Evolutionary conservation across 768 basidiomycete genomes (phyloP).

Genomic region (Floccularia luteovirens): DNA sequence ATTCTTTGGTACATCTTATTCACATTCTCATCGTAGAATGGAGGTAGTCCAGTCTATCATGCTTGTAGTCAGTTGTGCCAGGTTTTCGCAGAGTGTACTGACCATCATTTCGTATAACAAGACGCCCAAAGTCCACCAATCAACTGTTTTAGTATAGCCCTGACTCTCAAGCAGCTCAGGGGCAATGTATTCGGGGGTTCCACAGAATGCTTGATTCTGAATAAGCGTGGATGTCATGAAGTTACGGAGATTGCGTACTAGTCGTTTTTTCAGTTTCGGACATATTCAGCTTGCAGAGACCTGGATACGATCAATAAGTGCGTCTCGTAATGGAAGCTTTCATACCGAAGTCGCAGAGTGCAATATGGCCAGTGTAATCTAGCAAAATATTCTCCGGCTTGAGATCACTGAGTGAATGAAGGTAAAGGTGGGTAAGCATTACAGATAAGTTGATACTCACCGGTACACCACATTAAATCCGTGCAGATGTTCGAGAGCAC

Average conservation of each 20-base stretch:
- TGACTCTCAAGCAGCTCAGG: slow-evolving; percentile 94
- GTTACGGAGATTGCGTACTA: slow-evolving; percentile 41
- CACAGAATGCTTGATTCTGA: slow-evolving; percentile 76
- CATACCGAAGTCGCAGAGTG: slow-evolving; percentile 90
- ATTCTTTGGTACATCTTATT: slow-evolving; percentile 98
- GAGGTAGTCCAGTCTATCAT: slow-evolving; percentile 91
- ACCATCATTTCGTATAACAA: slow-evolving; percentile 97
- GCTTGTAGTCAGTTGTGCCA: slow-evolving; percentile 1
- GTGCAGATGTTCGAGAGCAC: slow-evolving; percentile 93
- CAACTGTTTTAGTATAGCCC: slow-evolving; percentile 97
- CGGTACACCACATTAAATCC: slow-evolving; percentile 98
- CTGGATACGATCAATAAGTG: slow-evolving; percentile 24
- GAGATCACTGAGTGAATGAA: slow-evolving; percentile 53
- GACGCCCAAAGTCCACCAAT: slow-evolving; percentile 99
- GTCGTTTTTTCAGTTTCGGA: slow-evolving; percentile 96
- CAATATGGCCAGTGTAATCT: slow-evolving; percentile 97
- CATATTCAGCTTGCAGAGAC: slow-evolving; percentile 96
- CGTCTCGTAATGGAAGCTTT: too few species aligned
- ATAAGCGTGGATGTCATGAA: slow-evolving; percentile 1
- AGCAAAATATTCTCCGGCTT: slow-evolving; percentile 98
- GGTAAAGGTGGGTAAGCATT: neutral
- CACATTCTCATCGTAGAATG: slow-evolving; percentile 98
- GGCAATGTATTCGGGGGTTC: slow-evolving; percentile 97
- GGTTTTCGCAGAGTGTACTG: slow-evolving; percentile 11
- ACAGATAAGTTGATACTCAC: slow-evolving; percentile 28